A percentile compares a stretch with the other conserved stretches of the same genome.
These are phyloP conservation scores for Heritiera littoralis DNA, from an alignment of 345 rosid species.

Conservation along the genomic window DNA sequence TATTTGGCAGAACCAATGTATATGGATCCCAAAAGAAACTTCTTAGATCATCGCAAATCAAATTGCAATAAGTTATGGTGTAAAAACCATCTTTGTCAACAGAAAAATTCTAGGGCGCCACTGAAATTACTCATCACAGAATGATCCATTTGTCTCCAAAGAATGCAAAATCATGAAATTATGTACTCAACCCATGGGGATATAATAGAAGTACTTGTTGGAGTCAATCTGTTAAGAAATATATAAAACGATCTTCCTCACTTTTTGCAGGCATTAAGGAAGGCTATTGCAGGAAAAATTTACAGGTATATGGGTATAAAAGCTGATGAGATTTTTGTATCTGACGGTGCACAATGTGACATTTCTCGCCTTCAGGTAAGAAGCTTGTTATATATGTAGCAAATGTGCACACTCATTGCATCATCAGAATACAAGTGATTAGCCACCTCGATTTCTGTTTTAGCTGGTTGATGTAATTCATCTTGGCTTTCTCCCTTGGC, in stretches of 20 bases:
- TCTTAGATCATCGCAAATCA: background rate
- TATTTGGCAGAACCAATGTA: background rate
- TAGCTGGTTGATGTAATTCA: background rate
- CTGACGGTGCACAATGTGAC: slow-evolving; percentile 69
- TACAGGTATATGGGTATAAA: slow-evolving; percentile 42
- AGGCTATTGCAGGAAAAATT: slow-evolving; percentile 51
- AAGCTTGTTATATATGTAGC: background rate
- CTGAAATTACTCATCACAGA: background rate
- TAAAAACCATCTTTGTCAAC: background rate
- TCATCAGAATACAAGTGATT: background rate
- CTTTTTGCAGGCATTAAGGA: slow-evolving; percentile 41
- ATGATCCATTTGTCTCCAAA: background rate
- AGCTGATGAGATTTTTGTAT: slow-evolving; percentile 53
- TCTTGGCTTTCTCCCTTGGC: slow-evolving; percentile 15
- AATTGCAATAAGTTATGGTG: background rate
- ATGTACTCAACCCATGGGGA: background rate
- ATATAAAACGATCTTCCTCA: background rate
- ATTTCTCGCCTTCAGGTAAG: slow-evolving; percentile 63
- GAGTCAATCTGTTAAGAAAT: background rate
- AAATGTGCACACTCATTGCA: background rate
- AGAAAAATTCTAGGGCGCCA: background rate
- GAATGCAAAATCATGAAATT: background rate
- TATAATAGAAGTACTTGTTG: background rate
- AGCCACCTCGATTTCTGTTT: background rate
- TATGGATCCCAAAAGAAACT: background rate